Percentiles rank a stretch among this genome's conserved stretches.
phyloP scores from a whole-genome alignment of 768 basidiomycete species.

The Podaxis rugospora region DNA sequence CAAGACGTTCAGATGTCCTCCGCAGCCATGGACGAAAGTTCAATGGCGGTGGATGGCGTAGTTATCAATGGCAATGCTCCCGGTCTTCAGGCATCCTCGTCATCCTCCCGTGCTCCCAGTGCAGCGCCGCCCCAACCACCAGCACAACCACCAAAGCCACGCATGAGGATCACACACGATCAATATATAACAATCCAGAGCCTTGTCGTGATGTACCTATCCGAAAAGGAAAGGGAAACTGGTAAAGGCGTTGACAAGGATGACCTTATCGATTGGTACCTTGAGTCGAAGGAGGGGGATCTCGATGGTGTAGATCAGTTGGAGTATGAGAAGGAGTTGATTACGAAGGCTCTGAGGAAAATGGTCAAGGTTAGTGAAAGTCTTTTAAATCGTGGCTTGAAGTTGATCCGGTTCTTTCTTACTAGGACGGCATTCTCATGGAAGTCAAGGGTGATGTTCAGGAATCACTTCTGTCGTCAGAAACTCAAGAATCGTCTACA shows the following conservation, averaged over 20 bases:
- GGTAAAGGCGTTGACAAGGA: slow-evolving; percentile 81
- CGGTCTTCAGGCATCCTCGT: slow-evolving; percentile 21
- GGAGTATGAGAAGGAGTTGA: slow-evolving; percentile 86
- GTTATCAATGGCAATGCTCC: slow-evolving; percentile 23
- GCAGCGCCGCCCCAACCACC: slow-evolving; percentile 26
- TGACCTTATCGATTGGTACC: slow-evolving; percentile 95
- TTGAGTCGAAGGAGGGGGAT: slow-evolving; percentile 84
- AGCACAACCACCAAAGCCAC: slow-evolving; percentile 43
- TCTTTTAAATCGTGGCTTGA: not conserved
- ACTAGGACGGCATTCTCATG: slow-evolving; percentile 79
- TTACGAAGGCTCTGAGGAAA: slow-evolving; percentile 84
- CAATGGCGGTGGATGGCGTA: slow-evolving; percentile 31
- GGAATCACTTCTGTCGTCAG: slow-evolving; percentile 66
- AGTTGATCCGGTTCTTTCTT: slow-evolving; percentile 9
- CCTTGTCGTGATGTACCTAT: slow-evolving; percentile 79
- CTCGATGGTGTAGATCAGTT: slow-evolving; percentile 81
- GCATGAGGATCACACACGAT: slow-evolving; percentile 95
- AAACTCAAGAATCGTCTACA: slow-evolving; percentile 47
- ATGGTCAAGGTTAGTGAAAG: slow-evolving; percentile 73
- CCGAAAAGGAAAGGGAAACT: slow-evolving; percentile 69
- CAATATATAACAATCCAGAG: slow-evolving; percentile 89
- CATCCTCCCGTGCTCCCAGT: slow-evolving; percentile 36
- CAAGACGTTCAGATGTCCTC: slow-evolving; percentile 61
- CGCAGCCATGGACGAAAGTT: slow-evolving; percentile 53
- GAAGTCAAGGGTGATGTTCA: slow-evolving; percentile 82